Conservation (phyloP, 768 basidiomycete genomes). For the Myochromella boudieri region DNA sequence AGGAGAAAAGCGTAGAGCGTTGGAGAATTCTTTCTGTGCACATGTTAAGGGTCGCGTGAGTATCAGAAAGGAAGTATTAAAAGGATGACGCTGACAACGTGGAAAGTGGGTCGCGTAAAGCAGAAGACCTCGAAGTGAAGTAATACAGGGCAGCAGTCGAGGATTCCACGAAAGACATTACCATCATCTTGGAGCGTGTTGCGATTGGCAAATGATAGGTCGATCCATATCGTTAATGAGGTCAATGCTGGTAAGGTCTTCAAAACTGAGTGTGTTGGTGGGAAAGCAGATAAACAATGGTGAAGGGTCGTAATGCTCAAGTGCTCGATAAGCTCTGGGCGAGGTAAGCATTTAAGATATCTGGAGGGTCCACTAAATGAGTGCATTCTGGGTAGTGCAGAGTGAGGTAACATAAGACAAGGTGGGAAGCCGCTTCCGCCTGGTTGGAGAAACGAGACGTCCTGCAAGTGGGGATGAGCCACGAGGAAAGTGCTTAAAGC, state of each 20-base stretch:
- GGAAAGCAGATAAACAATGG: constrained; percentile 30
- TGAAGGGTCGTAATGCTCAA: constrained; percentile 33
- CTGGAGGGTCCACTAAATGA: constrained; percentile 32
- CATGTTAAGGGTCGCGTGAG: background rate
- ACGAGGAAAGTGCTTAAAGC: constrained; percentile 33
- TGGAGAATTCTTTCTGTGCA: constrained; percentile 31
- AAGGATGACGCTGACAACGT: constrained; percentile 26
- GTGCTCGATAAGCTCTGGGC: constrained; percentile 24
- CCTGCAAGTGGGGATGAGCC: constrained; percentile 28
- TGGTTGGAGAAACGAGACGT: constrained; percentile 30
- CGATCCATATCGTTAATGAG: constrained; percentile 33
- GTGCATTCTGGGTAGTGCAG: constrained; percentile 26
- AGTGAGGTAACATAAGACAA: constrained; percentile 21
- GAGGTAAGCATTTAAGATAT: constrained; percentile 29
- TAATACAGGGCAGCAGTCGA: constrained; percentile 30
- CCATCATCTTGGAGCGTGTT: constrained; percentile 27
- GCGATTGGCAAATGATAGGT: constrained; percentile 30
- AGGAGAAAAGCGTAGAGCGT: constrained; percentile 25
- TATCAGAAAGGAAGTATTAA: background rate
- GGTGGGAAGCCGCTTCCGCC: constrained; percentile 27
- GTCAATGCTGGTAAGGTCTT: constrained; percentile 26
- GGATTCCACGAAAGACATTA: constrained; percentile 26
- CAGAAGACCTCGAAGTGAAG: constrained; percentile 32
- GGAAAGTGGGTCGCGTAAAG: constrained; percentile 35
- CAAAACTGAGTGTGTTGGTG: constrained; percentile 29